Evolutionary conservation across 2,329 filamentous ascomycete species (phyloP), one percentile per base, ranked within the genome.

Genomic region (Alternaria gansuensis): DNA sequence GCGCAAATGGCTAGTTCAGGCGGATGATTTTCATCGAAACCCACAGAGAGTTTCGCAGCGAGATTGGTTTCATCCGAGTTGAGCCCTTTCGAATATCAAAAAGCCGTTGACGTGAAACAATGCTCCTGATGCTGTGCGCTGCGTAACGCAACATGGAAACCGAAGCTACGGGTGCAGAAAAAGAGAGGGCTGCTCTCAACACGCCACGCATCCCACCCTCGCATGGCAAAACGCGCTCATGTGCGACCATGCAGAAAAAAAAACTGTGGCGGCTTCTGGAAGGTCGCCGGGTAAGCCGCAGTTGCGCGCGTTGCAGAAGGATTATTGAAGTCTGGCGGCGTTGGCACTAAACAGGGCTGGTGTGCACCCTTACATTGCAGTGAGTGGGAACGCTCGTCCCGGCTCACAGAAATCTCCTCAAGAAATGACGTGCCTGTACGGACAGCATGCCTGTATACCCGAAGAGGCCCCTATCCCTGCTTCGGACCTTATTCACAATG

Each of bases 221-320:
- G 49, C 51, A 57, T 51, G 37, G 57, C 46, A 48, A 51, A 39
- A 52, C 50, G 24, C 49, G 51, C 62, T 61, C 60, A 57, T 60
- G 57, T 55, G 56, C 56, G 40, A 39, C 36, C 59, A 64, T 45
- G 55, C 59, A 64, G 60, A 31, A 37, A 60, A 59, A 65, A 64
- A 51, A 63, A 60, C 65, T 61, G 69, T 64, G 69, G 67, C 67
- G 65, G 55, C 66, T 72, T 74, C 71, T 69, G 61, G 72, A 73
- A 73, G 67, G 63, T 57, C 58, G 61, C 49, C 34, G 41, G 53
- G 56, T 64, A 64, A 64, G 61, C 65, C 51, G 55, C 52, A 59
- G 37, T 36, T 49, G 51, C 55, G 51, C 46, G 31, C 51, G 34
- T 55, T 55, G 62, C 57, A 57, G 62, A 51, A 61, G 56, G 56